phyloP scores from a whole-genome alignment of 2,329 filamentous ascomycete species.

The Albophoma yamanashiensis region DNA sequence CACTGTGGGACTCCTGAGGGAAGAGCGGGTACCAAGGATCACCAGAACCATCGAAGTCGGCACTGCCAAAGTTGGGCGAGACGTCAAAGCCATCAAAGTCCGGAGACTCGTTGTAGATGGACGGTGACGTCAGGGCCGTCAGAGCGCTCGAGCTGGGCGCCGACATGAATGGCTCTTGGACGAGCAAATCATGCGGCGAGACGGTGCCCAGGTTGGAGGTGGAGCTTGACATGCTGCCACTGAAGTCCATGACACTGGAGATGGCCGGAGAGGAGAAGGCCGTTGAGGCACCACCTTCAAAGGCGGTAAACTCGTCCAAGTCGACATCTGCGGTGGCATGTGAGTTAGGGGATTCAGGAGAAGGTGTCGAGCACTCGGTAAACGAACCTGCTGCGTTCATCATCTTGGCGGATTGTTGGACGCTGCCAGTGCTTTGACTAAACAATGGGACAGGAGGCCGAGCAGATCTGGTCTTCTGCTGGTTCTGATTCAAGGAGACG shows the following conservation, averaged over 20 bases:
- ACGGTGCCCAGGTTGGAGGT: slow-evolving; percentile 56
- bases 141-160: slow-evolving; percentile 73
- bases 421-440: slow-evolving; percentile 45
- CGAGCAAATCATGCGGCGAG: slow-evolving; percentile 71
- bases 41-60: slow-evolving; percentile 42
- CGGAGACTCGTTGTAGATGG: slow-evolving; percentile 67
- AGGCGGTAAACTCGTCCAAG: slow-evolving; percentile 47
- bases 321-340: slow-evolving; percentile 37
- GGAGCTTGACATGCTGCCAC: slow-evolving; percentile 34
- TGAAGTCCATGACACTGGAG: slow-evolving; percentile 39
- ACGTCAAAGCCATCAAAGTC: slow-evolving; percentile 65
- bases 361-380: background rate
- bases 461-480: slow-evolving; percentile 29
- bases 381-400: slow-evolving; percentile 31
- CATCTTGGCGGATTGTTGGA: slow-evolving; percentile 33
- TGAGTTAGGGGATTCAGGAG: slow-evolving; percentile 18
- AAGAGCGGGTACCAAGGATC: slow-evolving; percentile 66
- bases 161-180: slow-evolving; percentile 60
- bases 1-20: slow-evolving; percentile 33
- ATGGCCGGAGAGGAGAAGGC: slow-evolving; percentile 44
- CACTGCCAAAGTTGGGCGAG: slow-evolving; percentile 62
- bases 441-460: slow-evolving; percentile 67
- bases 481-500: slow-evolving; percentile 40
- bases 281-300: slow-evolving; percentile 40
- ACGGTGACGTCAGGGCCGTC: slow-evolving; percentile 78